Evolutionary conservation across 805 yeast species (phyloP), one percentile per base, ranked within the genome.

Genomic region (Peterozyma toletana): DNA sequence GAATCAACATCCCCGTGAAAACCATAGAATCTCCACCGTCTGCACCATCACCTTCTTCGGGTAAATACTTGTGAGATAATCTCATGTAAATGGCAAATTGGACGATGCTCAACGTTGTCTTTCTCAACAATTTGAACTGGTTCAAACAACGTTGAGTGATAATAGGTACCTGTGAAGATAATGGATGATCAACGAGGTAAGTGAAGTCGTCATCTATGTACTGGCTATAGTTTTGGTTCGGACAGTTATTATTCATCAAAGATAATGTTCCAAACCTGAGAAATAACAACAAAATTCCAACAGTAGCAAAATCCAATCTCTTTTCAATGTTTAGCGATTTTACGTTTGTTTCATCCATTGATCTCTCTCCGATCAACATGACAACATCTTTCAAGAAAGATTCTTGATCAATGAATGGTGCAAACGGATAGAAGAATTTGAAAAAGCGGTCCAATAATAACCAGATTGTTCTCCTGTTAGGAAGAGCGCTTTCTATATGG

Each of bases 21-120:
- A 14, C 15, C 51, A 73, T 80, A 2, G 79, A 70, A 40, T 76
- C 77, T 37, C 80, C 82, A 44, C 77, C 81, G 52, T 77, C 84
- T 3, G 66, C 63, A 31, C 34, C 34, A 53, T 77, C 81, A 34
- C 82, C 83, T 53, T 75, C 77, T 50, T 77, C 81, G 0, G 79
- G 80, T 1, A 78, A 71, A 43, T 59, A 63, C 37, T 60, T 67
- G 48, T 62, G 75, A 56, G 78, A 80, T 21, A 73, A 59, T 31
- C 34, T 11, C 34, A 31, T 31, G 15, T 31, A 31, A 31, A 31
- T 31, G 15, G 34, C 34, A 31, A 31, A 31, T 31, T 31, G 34
- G 15, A 31, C 34, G 34, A 31, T 31, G 9, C 10, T 30, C 75
- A 49, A 9, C 71, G 57, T 11, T 67, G 75, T 68, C 46, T 70